Conservation (phyloP, 805 yeast genomes). For the Sporopachydermia quercuum region DNA sequence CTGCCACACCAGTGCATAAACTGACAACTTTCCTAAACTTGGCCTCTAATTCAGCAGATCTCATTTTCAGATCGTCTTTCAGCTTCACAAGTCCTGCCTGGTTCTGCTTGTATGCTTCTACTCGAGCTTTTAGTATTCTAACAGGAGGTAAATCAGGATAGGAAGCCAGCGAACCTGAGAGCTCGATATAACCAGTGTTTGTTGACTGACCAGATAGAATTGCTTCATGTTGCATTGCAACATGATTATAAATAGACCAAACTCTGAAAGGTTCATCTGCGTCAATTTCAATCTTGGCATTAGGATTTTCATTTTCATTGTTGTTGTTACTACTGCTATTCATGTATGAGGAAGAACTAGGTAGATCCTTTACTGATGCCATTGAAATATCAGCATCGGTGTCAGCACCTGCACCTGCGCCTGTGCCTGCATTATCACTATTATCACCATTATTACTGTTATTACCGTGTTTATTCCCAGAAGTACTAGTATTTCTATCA, state of each 20-base stretch:
- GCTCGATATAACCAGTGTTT: slow-evolving; percentile 15
- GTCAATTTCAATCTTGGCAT: slow-evolving; percentile 5
- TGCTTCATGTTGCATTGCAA: slow-evolving; percentile 26
- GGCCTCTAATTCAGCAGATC: slow-evolving; percentile 42
- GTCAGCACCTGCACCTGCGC: slow-evolving; percentile 2
- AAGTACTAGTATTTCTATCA: slow-evolving; percentile 8
- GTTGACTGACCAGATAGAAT: slow-evolving; percentile 10
- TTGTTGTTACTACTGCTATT: no score
- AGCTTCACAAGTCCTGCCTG: slow-evolving; percentile 39
- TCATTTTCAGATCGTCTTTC: slow-evolving; percentile 35
- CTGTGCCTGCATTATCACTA: slow-evolving; percentile 2
- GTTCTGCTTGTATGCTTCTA: slow-evolving; percentile 65
- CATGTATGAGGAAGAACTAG: no score
- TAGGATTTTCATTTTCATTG: no score
- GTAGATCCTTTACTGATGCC: no score
- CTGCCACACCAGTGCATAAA: slow-evolving; percentile 78
- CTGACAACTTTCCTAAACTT: slow-evolving; percentile 84
- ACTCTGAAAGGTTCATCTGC: slow-evolving; percentile 89
- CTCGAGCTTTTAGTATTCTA: slow-evolving; percentile 53
- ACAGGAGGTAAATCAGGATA: slow-evolving; percentile 28
- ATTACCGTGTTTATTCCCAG: no score
- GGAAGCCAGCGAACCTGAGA: background rate
- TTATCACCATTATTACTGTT: no score
- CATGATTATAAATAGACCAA: slow-evolving; percentile 38
- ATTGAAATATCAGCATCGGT: slow-evolving; percentile 3